Conservation (phyloP, 257 asterid genomes). For the Osmanthus fragrans region DNA sequence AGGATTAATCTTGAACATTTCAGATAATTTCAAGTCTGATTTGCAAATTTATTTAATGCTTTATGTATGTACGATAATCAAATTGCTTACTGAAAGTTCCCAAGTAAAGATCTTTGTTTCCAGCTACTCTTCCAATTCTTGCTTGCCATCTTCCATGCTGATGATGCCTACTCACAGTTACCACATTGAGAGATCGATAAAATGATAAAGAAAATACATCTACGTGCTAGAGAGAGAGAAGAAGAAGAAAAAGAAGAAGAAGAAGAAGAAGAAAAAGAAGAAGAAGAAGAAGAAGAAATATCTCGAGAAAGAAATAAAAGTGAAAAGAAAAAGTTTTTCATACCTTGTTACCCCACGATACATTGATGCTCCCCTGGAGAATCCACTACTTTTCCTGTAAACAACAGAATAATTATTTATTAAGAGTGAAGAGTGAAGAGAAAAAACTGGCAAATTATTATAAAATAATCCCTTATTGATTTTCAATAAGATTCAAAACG, state of each 20-base stretch:
- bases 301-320: too few species aligned
- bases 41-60: too few species aligned
- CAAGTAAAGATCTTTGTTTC: slow-evolving; percentile 15
- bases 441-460: slow-evolving; percentile 21
- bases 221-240: neutral
- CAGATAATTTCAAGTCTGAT: too few species aligned
- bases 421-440: neutral
- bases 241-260: neutral
- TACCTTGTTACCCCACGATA: slow-evolving; percentile 97
- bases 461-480: neutral
- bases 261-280: too few species aligned
- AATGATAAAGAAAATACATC: neutral
- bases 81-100: neutral
- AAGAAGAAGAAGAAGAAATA: too few species aligned
- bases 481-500: neutral
- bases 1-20: too few species aligned
- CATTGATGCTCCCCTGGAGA: slow-evolving; percentile 93
- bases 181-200: neutral
- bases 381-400: slow-evolving; percentile 84
- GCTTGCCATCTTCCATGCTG: neutral
- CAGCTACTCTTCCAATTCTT: neutral
- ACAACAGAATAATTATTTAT: neutral
- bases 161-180: neutral
- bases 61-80: neutral
- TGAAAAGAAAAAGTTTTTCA: neutral